These are phyloP conservation scores for Colletotrichum graminicola DNA, from an alignment of 2,329 filamentous ascomycete genomes.

Conservation along the genomic window DNA sequence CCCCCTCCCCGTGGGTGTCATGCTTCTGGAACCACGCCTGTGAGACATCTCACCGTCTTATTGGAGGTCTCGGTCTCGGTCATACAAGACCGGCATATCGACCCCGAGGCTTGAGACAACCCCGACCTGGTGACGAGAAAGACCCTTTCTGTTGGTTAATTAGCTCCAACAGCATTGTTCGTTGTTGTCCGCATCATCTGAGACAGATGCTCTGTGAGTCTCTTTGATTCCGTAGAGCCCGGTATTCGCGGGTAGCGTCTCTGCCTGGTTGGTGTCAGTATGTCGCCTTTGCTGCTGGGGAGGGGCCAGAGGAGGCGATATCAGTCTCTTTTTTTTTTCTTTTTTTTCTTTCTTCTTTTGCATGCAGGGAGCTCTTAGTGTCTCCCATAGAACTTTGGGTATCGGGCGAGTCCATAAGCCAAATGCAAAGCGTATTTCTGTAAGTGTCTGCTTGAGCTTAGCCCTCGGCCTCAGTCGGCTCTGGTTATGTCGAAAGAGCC, in stretches of 20 bases:
- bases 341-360: not conserved
- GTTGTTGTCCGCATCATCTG: not conserved
- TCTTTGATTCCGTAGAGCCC: not conserved
- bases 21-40: not conserved
- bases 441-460: too few relatives aligned
- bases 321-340: too few relatives aligned
- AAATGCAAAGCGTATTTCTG: too few relatives aligned
- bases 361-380: not conserved
- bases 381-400: not conserved
- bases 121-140: not conserved
- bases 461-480: too few relatives aligned
- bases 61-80: not conserved
- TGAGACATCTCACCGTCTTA: not conserved
- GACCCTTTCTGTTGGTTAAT: not conserved
- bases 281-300: not conserved
- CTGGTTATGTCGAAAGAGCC: too few relatives aligned
- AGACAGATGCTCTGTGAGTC: not conserved
- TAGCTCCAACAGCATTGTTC: not conserved
- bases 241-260: not conserved
- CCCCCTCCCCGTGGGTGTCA: too few relatives aligned
- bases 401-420: not conserved
- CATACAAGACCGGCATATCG: not conserved
- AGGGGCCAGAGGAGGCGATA: not conserved
- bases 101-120: not conserved
- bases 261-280: not conserved